A percentile compares a stretch with the other conserved stretches of the same genome.
Conservation (phyloP, 148 eudicot species). For the Chenopodium quinoa region DNA sequence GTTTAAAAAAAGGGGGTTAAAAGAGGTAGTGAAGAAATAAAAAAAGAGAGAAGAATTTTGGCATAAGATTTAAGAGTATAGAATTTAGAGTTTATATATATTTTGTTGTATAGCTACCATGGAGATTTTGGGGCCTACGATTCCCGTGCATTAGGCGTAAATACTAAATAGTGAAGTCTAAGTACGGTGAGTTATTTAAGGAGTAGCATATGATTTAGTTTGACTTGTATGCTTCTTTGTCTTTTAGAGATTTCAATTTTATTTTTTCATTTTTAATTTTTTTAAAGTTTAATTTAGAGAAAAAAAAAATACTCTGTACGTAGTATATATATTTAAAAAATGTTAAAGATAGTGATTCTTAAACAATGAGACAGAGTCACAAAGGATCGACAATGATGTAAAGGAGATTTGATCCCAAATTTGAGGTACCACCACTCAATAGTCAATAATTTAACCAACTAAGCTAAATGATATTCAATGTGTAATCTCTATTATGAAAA, state of each 20-base stretch:
- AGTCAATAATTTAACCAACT: too few species aligned
- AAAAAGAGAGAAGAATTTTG: neutral
- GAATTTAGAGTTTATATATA: neutral
- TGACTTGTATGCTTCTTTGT: neutral
- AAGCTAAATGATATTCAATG: too few species aligned
- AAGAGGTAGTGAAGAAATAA: neutral
- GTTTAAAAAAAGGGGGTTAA: neutral
- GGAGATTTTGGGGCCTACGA: slow-evolving; percentile 20
- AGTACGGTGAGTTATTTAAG: slow-evolving; percentile 4
- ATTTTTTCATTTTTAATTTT: too few species aligned
- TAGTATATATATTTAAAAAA: too few species aligned
- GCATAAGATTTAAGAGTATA: neutral
- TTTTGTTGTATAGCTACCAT: neutral
- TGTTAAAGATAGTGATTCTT: too few species aligned
- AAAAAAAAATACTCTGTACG: too few species aligned
- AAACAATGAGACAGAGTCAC: too few species aligned
- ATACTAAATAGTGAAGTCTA: neutral
- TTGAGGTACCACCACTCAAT: too few species aligned
- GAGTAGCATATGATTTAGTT: neutral
- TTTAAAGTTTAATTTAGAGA: too few species aligned
- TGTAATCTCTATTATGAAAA: too few species aligned
- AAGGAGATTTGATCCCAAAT: too few species aligned
- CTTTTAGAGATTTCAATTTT: neutral
- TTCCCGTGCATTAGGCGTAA: slow-evolving; percentile 12
- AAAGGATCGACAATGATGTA: too few species aligned